Conservation (phyloP, 108 stramenopile genomes). For the Aurantiochytrium sp. region DNA sequence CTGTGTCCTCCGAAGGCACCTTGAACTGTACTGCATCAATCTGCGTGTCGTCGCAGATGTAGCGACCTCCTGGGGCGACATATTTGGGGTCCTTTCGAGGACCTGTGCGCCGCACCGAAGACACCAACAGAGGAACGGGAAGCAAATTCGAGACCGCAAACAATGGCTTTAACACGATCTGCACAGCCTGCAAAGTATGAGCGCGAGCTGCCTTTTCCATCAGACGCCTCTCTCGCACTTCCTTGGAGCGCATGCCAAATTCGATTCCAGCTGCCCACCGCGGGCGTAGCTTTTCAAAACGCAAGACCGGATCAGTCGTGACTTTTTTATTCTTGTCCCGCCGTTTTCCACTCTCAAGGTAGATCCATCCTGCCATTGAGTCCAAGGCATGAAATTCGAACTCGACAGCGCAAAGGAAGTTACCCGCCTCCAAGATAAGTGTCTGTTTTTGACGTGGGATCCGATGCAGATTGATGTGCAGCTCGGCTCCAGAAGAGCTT, state of each 20-base stretch:
- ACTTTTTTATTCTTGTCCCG: too few species aligned
- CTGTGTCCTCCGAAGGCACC: background rate
- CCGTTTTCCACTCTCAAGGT: background rate
- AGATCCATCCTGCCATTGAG: background rate
- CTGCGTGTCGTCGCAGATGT: background rate
- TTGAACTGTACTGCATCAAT: background rate
- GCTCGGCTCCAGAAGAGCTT: background rate
- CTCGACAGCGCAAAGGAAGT: background rate
- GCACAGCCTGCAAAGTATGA: background rate
- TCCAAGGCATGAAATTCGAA: background rate
- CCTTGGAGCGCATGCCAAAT: background rate
- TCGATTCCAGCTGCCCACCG: background rate
- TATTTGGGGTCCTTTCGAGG: background rate
- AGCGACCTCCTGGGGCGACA: background rate
- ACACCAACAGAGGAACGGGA: background rate
- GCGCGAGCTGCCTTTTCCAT: background rate
- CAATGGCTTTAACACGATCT: background rate
- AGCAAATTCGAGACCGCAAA: background rate
- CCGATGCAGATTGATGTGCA: background rate
- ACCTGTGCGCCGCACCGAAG: background rate
- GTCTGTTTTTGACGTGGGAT: background rate
- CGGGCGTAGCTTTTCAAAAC: background rate
- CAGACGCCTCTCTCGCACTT: background rate
- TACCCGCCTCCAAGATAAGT: background rate
- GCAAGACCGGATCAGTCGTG: background rate